A percentile compares a stretch with the other conserved stretches of the same genome.
Conservation (phyloP, 108 stramenopile genomes). For the Fistulifera solaris region DNA sequence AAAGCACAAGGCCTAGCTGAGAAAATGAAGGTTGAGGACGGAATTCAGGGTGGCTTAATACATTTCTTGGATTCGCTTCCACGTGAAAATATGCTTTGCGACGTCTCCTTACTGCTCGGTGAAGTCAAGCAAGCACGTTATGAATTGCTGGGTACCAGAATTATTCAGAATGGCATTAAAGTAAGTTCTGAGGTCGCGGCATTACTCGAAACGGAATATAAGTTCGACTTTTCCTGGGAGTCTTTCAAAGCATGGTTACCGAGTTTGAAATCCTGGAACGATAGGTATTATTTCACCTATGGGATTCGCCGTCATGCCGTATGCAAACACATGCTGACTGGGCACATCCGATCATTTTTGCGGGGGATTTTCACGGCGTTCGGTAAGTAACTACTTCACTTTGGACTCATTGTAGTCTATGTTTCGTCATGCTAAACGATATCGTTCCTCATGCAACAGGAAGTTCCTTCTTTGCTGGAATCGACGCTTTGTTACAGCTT, state of each 20-base stretch:
- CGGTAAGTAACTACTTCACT: too few species aligned
- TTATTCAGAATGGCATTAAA: slow-evolving; percentile 22
- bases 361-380: slow-evolving; percentile 8
- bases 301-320: slow-evolving; percentile 10
- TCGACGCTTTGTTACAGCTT: slow-evolving; percentile 10
- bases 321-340: slow-evolving; percentile 4
- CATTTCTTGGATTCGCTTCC: slow-evolving; percentile 44
- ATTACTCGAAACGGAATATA: slow-evolving; percentile 8
- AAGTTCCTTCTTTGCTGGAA: slow-evolving; percentile 17
- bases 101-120: slow-evolving; percentile 29
- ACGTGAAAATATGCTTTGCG: slow-evolving; percentile 39
- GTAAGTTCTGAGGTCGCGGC: slow-evolving; percentile 42
- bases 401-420: too few species aligned
- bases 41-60: slow-evolving; percentile 38
- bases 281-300: not conserved
- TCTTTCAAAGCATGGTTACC: slow-evolving; percentile 5
- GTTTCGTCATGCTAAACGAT: too few species aligned
- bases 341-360: slow-evolving; percentile 6
- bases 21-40: slow-evolving; percentile 48
- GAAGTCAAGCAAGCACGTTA: slow-evolving; percentile 21
- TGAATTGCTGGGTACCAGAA: slow-evolving; percentile 18
- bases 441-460: not conserved
- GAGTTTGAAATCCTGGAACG: slow-evolving; percentile 1
- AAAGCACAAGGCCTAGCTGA: slow-evolving; percentile 25
- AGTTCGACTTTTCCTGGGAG: not conserved